phyloP scores from a whole-genome alignment of 106 monocot species.

The Vanilla planifolia region DNA sequence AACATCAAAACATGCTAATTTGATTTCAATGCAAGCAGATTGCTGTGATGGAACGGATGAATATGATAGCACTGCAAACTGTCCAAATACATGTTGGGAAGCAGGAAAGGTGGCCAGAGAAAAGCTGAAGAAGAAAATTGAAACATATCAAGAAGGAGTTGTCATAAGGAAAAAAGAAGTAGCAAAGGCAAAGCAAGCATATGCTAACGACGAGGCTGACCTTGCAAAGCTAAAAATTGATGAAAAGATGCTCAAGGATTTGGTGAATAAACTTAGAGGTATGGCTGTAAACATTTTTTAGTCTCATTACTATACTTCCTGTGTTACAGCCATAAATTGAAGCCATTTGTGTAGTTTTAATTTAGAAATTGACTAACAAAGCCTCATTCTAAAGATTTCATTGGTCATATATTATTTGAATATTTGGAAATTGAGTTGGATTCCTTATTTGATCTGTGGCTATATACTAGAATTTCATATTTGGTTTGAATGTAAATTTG shows the following conservation, averaged over 20 bases:
- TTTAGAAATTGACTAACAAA: too few species aligned
- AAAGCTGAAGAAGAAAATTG: slow-evolving; percentile 83
- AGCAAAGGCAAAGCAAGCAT: slow-evolving; percentile 66
- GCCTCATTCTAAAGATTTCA: too few species aligned
- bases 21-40: slow-evolving; percentile 36
- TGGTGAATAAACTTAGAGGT: slow-evolving; percentile 94
- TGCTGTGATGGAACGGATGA: slow-evolving; percentile 99
- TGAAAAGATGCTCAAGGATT: slow-evolving; percentile 66
- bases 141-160: slow-evolving; percentile 63
- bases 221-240: slow-evolving; percentile 72
- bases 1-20: background rate
- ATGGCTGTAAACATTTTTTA: slow-evolving; percentile 2
- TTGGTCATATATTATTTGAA: too few species aligned
- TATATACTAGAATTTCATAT: too few species aligned
- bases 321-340: background rate
- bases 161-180: slow-evolving; percentile 55
- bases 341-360: slow-evolving; percentile 1
- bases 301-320: background rate
- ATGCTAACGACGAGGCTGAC: slow-evolving; percentile 81
- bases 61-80: slow-evolving; percentile 60
- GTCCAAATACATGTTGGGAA: slow-evolving; percentile 95
- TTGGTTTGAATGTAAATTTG: too few species aligned
- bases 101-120: slow-evolving; percentile 90
- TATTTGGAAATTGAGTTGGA: too few species aligned
- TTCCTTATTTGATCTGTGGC: too few species aligned